Conservation (phyloP, 176 grass and related monocot genomes). For the Avena sativa region DNA sequence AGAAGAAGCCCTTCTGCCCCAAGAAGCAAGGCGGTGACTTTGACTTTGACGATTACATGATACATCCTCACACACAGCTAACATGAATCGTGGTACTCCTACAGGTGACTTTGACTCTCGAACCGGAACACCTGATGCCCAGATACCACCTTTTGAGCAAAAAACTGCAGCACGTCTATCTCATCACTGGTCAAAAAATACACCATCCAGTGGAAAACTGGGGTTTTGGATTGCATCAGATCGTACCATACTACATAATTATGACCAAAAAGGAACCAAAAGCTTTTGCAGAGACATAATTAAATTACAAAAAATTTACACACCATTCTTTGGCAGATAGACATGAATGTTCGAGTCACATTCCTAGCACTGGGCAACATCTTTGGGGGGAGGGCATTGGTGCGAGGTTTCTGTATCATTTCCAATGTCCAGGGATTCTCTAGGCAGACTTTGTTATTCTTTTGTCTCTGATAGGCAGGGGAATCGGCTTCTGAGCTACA, state of each 20-base stretch:
- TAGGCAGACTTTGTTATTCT: conserved; percentile 67
- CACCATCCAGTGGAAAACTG: conserved; percentile 5
- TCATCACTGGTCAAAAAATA: conserved; percentile 29
- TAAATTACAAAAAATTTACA: conserved; percentile 49
- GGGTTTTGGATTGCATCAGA: conserved; percentile 16
- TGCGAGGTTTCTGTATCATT: conserved; percentile 25
- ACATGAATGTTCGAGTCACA: conserved; percentile 9
- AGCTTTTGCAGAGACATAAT: background rate
- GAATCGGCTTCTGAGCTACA: conserved; percentile 79
- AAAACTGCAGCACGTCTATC: background rate
- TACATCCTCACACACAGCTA: background rate
- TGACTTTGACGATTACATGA: background rate
- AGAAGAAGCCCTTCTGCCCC: background rate
- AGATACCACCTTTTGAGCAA: background rate
- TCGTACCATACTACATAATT: conserved; percentile 25
- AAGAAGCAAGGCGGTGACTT: background rate
- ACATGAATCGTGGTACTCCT: background rate
- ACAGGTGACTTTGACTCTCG: background rate
- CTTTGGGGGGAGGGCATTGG: background rate
- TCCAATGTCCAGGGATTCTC: conserved; percentile 15
- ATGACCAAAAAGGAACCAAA: conserved; percentile 2
- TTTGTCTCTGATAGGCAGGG: conserved; percentile 87
- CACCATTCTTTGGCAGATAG: conserved; percentile 32
- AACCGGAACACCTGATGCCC: background rate
- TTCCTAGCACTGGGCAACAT: conserved; percentile 32